phyloP scores from a whole-genome alignment of 2,329 filamentous ascomycete genomes.

The Cadophora gregata region DNA sequence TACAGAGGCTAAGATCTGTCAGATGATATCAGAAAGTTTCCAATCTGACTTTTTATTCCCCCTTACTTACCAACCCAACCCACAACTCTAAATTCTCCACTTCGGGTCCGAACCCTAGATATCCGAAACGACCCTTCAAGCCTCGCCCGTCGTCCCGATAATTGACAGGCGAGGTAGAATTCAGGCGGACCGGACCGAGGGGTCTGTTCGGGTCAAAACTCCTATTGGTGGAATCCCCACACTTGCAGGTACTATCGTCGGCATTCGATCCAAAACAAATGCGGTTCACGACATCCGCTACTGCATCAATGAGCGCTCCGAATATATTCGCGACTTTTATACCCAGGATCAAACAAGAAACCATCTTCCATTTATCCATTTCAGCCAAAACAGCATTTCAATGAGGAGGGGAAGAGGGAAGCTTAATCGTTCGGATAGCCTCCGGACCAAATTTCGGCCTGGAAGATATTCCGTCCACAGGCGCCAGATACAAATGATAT shows the following conservation, averaged over 20 bases:
- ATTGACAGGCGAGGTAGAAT: not conserved
- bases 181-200: conserved; percentile 27
- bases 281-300: not conserved
- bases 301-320: not conserved
- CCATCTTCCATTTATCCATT: not conserved
- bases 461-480: not conserved
- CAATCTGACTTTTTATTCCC: not conserved
- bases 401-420: not conserved
- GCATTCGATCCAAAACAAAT: conserved; percentile 18
- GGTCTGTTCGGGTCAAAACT: conserved; percentile 9
- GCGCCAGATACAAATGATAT: not conserved
- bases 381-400: not conserved
- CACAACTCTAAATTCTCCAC: not conserved
- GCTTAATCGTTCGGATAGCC: not conserved
- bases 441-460: not conserved
- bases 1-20: not conserved
- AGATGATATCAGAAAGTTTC: not conserved
- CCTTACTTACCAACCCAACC: not conserved
- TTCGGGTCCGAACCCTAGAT: conserved; percentile 5
- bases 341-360: not conserved
- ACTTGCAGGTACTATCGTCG: conserved; percentile 16
- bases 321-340: not conserved
- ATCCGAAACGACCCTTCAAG: not conserved
- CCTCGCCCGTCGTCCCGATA: not conserved
- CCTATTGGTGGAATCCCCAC: conserved; percentile 21